Base-by-base conservation (phyloP, 2,329 filamentous ascomycete genomes). In the Plenodomus lindquistii region DNA sequence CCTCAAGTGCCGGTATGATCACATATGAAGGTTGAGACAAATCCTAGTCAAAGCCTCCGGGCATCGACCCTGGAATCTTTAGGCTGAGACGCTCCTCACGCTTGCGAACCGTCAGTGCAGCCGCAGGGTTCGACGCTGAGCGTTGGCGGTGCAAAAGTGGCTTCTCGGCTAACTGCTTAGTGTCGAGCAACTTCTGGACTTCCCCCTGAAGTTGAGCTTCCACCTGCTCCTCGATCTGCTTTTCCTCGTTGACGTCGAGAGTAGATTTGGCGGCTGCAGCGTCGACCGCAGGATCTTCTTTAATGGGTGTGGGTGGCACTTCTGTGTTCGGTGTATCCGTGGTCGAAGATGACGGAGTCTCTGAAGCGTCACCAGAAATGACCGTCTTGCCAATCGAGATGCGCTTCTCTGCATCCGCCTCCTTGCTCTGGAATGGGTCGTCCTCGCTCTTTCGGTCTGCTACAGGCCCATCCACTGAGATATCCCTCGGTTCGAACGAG, bases 371-470 rank as follows among this genome's bases (percentile, higher is more conserved):
- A 17, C 16, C 29, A 37, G 62, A 65, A 34, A 74, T 63, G 36
- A 73, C 47, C 0, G 68, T 72, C 24, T 71, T 70, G 27, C 71
- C 71, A 21, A 73, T 73, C 1, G 68, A 71, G 2, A 73, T 65
- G 11, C 68, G 62, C 54, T 73, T 73, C 43, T 46, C 44, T 42
- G 59, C 44, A 4, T 63, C 63, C 10, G 54, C 57, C 8, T 41
- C 59, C 24, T 62, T 59, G 4, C 52, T 55, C 20, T 59, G 55
- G 37, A 73, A 73, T 1, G 69, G 70, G 44, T 71, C 69, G 13
- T 72, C 67, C 31, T 66, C 62, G 46, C 50, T 66, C 48, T 65
- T 68, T 18, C 50, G 46, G 9, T 46, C 21, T 11, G 20, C 44
- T 6, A 52, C 46, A 1, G 58, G 47, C 2, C 49, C 53, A 19